Base-by-base conservation (phyloP, 1,284 basidiomycete genomes). In the Caloboletus inedulis region DNA sequence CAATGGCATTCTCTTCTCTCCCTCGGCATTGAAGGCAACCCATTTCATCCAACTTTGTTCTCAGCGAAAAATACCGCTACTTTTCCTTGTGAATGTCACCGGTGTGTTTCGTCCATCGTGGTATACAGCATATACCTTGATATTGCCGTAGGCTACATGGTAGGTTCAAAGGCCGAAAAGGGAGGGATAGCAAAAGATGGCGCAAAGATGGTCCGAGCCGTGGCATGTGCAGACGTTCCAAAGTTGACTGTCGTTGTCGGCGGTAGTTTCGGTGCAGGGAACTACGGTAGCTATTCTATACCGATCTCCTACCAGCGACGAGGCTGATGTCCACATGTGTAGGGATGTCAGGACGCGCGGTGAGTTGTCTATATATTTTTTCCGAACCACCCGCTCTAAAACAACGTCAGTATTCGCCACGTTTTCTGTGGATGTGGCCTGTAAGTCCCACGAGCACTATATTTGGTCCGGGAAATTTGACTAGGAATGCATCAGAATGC, bases 401-500 rank as follows among this genome's bases (percentile, higher is more conserved):
- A 41, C 21, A 33, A 49, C 44, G 33, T 45, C 60, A 94, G 82
- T 96, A 96, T 71, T 92, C 90, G 10, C 94, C 94, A 3, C 80
- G 94, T 55, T 97, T 98, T 79, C 72, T 98, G 49, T 98, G 91
- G 90, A 95, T 94, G 91, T 98, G 95, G 94, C 94, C 94, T 54
- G 88, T 90, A 69, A 62, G 86, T 74, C 44, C 29, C 47, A 40
- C 43, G 42, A 37, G 29, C 23, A n/a, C 35, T 54, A 14, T 50
- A 55, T 47, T 37, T 40, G 48, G 25, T 21, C 39, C 12, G n/a
- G n/a, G 14, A 44, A 58, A 51, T 47, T 53, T 60, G 51, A 60
- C 33, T 37, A 19, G 18, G 19, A 39, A 25, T 23, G 23, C 7
- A 31, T 30, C 59, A 90, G 87, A 96, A 95, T 62, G 91, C 94